phyloP scores from a whole-genome alignment of 1,284 basidiomycete species.

The Quambalaria eucalypti region DNA sequence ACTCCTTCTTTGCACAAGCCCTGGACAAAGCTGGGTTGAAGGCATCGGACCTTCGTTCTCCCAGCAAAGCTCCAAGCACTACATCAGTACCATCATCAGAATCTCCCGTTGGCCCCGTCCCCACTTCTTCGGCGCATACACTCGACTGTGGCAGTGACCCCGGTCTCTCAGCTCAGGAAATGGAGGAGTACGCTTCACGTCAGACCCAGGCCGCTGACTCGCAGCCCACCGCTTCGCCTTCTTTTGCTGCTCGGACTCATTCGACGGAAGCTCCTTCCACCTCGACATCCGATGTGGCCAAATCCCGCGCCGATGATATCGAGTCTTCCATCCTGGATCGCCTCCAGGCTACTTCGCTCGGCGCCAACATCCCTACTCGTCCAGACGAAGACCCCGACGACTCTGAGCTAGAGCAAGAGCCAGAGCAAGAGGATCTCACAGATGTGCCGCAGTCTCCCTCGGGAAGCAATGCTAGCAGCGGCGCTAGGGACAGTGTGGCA shows the following conservation, averaged over 20 bases:
- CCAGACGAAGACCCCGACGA: background rate
- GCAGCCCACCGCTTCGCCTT: background rate
- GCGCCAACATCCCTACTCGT: background rate
- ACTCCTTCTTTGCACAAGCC: conserved; percentile 12
- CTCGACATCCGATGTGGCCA: background rate
- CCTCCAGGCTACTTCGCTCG: background rate
- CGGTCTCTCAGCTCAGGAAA: background rate
- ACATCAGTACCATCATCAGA: too few species aligned
- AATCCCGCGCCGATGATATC: background rate
- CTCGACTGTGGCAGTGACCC: background rate
- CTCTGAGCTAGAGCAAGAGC: too few species aligned
- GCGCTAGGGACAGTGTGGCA: background rate
- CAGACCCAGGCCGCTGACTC: background rate
- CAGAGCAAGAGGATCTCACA: too few species aligned
- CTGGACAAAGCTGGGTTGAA: conserved; percentile 9
- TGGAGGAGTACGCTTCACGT: too few species aligned
- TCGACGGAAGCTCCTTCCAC: background rate
- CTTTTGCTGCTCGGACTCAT: background rate
- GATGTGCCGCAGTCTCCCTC: background rate
- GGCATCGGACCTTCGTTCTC: background rate
- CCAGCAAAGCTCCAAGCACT: background rate
- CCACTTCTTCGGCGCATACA: background rate
- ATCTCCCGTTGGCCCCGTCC: background rate
- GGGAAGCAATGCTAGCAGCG: background rate
- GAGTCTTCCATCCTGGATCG: background rate